These are phyloP conservation scores for Podila epicladia DNA, from an alignment of 192 early-diverging fungal genomes.

Conservation along the genomic window DNA sequence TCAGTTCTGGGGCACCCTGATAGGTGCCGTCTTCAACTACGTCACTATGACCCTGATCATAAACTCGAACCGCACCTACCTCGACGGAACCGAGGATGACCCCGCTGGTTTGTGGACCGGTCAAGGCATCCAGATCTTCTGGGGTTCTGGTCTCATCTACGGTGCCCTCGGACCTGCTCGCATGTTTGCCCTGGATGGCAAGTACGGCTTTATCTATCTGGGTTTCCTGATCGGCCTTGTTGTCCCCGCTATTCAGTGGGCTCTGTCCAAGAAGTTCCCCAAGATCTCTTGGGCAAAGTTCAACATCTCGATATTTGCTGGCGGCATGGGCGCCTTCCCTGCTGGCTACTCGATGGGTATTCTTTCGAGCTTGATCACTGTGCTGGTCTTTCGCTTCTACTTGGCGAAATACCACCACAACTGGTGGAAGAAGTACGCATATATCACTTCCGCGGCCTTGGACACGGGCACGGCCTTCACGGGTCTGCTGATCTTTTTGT, in stretches of 20 bases:
- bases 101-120: slow-evolving; percentile 56
- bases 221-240: slow-evolving; percentile 57
- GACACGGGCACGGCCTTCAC: slow-evolving; percentile 63
- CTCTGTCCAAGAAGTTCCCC: slow-evolving; percentile 58
- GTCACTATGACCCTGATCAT: slow-evolving; percentile 38
- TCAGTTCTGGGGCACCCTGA: slow-evolving; percentile 65
- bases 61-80: slow-evolving; percentile 11
- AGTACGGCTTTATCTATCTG: slow-evolving; percentile 41
- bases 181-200: slow-evolving; percentile 58
- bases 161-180: slow-evolving; percentile 71
- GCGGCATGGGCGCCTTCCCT: slow-evolving; percentile 57
- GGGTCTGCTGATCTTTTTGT: slow-evolving; percentile 50
- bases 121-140: slow-evolving; percentile 56
- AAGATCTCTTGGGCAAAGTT: slow-evolving; percentile 49
- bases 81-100: slow-evolving; percentile 34
- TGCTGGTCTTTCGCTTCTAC: slow-evolving; percentile 62
- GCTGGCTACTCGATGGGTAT: slow-evolving; percentile 55
- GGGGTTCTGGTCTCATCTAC: slow-evolving; percentile 71
- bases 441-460: slow-evolving; percentile 67
- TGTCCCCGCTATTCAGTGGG: slow-evolving; percentile 61
- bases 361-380: slow-evolving; percentile 15
- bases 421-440: slow-evolving; percentile 75
- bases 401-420: slow-evolving; percentile 56
- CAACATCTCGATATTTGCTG: slow-evolving; percentile 64
- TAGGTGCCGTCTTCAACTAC: slow-evolving; percentile 55